Evolutionary conservation across 495 filamentous ascomycete species (phyloP).

Genomic region (Aspergillus asperescens): DNA sequence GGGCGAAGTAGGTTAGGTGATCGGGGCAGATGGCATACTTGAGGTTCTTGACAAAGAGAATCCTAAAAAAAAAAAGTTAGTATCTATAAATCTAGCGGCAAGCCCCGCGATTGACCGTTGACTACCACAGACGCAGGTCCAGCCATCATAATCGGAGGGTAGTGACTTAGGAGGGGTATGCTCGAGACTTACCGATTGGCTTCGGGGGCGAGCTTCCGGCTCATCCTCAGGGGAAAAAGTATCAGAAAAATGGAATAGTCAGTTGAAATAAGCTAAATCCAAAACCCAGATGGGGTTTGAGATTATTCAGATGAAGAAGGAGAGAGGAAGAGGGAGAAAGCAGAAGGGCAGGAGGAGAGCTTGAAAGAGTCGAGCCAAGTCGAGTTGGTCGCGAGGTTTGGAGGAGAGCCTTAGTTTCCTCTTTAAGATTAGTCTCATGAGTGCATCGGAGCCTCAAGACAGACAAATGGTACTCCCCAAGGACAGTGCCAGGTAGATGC

Average conservation of each 20-base stretch:
- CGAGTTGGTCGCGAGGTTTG: conserved; percentile 24
- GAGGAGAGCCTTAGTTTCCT: conserved; percentile 21
- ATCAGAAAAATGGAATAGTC: conserved; percentile 7
- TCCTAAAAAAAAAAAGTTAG: conserved; percentile 48
- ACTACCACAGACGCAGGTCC: conserved; percentile 21
- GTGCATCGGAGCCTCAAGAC: neutral
- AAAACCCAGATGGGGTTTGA: conserved; percentile 19
- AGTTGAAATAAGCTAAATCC: conserved; percentile 7
- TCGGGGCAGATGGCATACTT: conserved; percentile 52
- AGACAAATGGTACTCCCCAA: neutral
- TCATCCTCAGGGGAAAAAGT: conserved; percentile 39
- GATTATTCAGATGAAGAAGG: conserved; percentile 12
- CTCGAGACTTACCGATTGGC: conserved; percentile 72
- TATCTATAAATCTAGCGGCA: neutral
- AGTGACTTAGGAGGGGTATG: conserved; percentile 29
- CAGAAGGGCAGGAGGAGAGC: conserved; percentile 14
- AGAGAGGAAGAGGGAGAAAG: conserved; percentile 8
- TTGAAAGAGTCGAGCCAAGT: conserved; percentile 15
- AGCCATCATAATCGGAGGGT: conserved; percentile 12
- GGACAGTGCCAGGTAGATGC: neutral
- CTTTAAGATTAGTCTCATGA: conserved; percentile 29
- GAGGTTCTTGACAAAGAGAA: conserved; percentile 97
- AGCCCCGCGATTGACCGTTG: neutral
- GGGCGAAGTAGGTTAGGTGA: conserved; percentile 18
- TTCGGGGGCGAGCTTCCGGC: conserved; percentile 86